Evolutionary conservation across 768 basidiomycete genomes (phyloP), one percentile per base, ranked within the genome.

Genomic region (Coprinopsis marcescibilis): DNA sequence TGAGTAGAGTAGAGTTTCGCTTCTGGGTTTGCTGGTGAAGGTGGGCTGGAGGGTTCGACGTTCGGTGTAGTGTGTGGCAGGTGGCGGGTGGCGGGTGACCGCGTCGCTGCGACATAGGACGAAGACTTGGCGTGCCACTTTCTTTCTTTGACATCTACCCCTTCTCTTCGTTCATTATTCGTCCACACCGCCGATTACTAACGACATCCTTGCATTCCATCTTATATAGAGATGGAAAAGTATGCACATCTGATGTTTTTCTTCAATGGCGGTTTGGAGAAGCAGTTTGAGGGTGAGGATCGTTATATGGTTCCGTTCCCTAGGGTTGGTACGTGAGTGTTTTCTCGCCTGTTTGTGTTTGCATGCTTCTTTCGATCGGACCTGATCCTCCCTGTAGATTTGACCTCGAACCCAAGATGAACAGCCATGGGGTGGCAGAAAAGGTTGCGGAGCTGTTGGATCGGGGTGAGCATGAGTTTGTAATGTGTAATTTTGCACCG

Each of bases 181-280:
- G n/a, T 32, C n/a, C 8, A 32, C 29, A 8, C 29, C 8, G 29
- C 8, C 8, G n/a, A 8, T 8, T n/a, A n/a, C n/a, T n/a, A n/a
- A n/a, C n/a, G n/a, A n/a, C n/a, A n/a, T n/a, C n/a, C n/a, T n/a
- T n/a, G n/a, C n/a, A n/a, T n/a, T n/a, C n/a, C n/a, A n/a, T n/a
- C n/a, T n/a, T n/a, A n/a, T n/a, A n/a, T n/a, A n/a, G n/a, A n/a
- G n/a, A n/a, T n/a, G n/a, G 93, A 95, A 63, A 95, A 97, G 67
- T 97, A 94, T 64, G 92, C 92, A 1, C 93, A 97, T 60, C 89
- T 97, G 46, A 97, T 93, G 0, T 95, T 96, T 75, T 96, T 95
- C 78, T 95, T 96, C 78, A 96, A 95, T 65, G 94, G 93, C 12
- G 93, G 93, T 47, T 82, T 92, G 23, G 94, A 96, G 72, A 89